phyloP scores from a whole-genome alignment of 2,329 filamentous ascomycete genomes.

The Lachnellula willkommii region DNA sequence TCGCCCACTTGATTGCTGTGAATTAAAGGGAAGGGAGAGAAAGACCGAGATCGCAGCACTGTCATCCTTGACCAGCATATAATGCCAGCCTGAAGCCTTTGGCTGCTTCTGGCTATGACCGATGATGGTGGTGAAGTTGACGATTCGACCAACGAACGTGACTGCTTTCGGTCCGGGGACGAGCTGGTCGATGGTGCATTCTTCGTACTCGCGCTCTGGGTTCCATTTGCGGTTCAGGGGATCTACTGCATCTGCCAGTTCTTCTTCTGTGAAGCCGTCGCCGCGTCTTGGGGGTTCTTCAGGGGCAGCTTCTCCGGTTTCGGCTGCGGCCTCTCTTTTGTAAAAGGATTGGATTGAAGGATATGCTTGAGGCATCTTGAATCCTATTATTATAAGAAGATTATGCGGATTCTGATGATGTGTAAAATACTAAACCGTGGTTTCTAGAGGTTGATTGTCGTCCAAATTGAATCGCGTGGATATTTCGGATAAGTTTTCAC shows the following conservation, averaged over 20 bases:
- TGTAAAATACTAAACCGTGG: background rate
- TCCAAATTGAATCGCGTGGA: background rate
- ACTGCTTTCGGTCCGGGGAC: constrained; percentile 45
- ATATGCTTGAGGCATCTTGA: constrained; percentile 17
- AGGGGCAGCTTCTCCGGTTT: constrained; percentile 1
- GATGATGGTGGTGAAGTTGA: constrained; percentile 46
- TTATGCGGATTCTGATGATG: background rate
- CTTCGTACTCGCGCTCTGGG: constrained; percentile 43
- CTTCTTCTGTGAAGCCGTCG: constrained; percentile 49
- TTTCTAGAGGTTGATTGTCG: background rate
- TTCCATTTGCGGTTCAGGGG: constrained; percentile 36
- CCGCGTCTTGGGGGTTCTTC: constrained; percentile 26
- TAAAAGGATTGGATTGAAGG: constrained; percentile 30
- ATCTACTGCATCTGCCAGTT: constrained; percentile 37
- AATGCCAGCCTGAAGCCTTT: constrained; percentile 46
- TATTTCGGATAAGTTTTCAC: background rate
- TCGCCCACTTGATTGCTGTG: background rate
- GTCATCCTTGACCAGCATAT: constrained; percentile 51
- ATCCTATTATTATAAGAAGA: background rate
- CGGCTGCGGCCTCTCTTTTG: constrained; percentile 14
- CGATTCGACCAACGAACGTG: constrained; percentile 49
- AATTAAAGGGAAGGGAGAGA: background rate
- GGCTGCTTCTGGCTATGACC: constrained; percentile 39
- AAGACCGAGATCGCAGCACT: constrained; percentile 48
- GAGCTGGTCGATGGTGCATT: constrained; percentile 42